Evolutionary conservation across 345 rosid genomes (phyloP).

Genomic region (Citrus sp.): DNA sequence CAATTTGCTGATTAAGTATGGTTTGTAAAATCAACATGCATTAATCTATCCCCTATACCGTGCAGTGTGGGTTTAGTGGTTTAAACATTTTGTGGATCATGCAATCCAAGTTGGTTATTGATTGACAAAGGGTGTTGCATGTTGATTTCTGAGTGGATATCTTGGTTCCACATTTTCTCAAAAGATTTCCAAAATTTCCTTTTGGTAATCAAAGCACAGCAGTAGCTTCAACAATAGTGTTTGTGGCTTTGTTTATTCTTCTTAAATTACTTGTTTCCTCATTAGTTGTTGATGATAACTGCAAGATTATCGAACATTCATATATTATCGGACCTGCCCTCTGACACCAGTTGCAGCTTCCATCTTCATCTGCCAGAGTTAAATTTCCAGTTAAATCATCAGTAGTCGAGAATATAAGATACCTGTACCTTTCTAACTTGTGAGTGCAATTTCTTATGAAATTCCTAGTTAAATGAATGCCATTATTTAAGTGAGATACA

Average conservation of each 20-base stretch:
- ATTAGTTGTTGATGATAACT: neutral
- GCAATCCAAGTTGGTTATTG: neutral
- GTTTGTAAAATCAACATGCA: neutral
- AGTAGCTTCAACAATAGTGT: neutral
- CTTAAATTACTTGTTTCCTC: neutral
- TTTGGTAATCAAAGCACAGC: neutral
- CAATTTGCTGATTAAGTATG: neutral
- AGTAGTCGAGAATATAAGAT: neutral
- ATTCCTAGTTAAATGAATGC: neutral
- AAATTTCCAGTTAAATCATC: neutral
- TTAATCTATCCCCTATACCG: neutral
- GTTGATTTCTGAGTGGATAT: neutral
- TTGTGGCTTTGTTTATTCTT: neutral
- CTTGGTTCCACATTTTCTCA: neutral
- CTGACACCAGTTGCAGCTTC: neutral
- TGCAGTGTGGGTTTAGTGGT: neutral
- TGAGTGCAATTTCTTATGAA: neutral
- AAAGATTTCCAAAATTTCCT: neutral
- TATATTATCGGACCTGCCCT: neutral
- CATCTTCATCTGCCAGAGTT: neutral
- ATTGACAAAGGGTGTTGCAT: neutral
- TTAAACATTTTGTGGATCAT: neutral
- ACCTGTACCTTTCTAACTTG: neutral
- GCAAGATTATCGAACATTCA: neutral
- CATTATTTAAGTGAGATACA: neutral